Evolutionary conservation across 768 basidiomycete species (phyloP).

Genomic region (Daedaleopsis nitida): DNA sequence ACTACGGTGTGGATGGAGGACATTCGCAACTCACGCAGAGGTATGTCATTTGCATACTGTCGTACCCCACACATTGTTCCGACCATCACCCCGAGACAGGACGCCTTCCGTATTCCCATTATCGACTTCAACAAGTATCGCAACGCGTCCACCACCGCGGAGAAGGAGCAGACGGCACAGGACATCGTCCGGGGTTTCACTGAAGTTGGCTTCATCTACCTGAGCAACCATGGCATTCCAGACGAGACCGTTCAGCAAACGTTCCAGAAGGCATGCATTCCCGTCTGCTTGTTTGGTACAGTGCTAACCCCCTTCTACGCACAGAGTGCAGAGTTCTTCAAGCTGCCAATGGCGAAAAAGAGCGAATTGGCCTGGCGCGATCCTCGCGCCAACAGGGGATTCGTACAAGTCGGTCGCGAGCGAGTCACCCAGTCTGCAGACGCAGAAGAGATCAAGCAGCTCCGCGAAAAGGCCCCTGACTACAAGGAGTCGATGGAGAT

Average conservation of each 20-base stretch:
- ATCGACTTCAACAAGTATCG: constrained; percentile 78
- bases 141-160: constrained; percentile 45
- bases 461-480: constrained; percentile 79
- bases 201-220: constrained; percentile 79
- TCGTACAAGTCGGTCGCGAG: constrained; percentile 80
- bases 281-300: too few relatives aligned
- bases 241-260: constrained; percentile 54
- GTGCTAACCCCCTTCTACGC: neutral
- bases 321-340: constrained; percentile 80
- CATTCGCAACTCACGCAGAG: constrained; percentile 15
- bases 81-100: neutral
- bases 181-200: constrained; percentile 79
- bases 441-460: constrained; percentile 67
- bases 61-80: neutral
- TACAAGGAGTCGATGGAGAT: constrained; percentile 90
- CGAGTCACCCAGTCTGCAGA: constrained; percentile 76
- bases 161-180: constrained; percentile 64
- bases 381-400: constrained; percentile 84
- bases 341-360: constrained; percentile 57
- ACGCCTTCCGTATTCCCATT: constrained; percentile 58
- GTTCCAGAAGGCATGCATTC: constrained; percentile 57
- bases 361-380: constrained; percentile 77
- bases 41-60: neutral
- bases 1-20: neutral
- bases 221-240: constrained; percentile 73